Conservation (phyloP, 148 eudicot species). For the Nepenthes gracilis region DNA sequence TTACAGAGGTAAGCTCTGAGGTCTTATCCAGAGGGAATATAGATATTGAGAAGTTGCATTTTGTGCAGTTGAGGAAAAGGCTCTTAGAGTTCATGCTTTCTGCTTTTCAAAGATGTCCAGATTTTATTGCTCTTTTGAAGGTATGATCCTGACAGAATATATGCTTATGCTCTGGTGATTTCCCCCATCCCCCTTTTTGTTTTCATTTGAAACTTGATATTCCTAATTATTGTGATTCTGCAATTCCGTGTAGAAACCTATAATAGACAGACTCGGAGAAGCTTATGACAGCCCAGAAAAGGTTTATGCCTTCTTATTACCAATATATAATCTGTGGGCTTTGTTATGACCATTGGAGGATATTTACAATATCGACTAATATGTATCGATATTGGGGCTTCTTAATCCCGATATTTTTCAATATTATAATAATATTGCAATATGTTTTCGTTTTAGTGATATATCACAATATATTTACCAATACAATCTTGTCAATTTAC, state of each 20-base stretch:
- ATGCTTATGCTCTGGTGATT: background rate
- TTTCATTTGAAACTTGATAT: background rate
- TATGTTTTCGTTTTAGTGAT: too few species aligned
- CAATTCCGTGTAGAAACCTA: constrained; percentile 68
- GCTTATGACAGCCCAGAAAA: constrained; percentile 90
- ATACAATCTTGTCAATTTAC: too few species aligned
- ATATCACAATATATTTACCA: too few species aligned
- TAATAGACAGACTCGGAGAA: constrained; percentile 89
- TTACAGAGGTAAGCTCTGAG: too few species aligned
- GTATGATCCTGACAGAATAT: constrained; percentile 22
- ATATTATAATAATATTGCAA: too few species aligned
- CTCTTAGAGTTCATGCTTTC: constrained; percentile 86
- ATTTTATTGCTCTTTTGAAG: constrained; percentile 83
- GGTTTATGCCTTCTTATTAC: constrained; percentile 25
- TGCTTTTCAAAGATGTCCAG: constrained; percentile 76
- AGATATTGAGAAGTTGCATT: background rate
- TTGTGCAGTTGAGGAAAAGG: constrained; percentile 69
- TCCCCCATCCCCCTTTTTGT: background rate
- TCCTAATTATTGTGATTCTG: background rate
- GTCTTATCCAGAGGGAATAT: background rate
- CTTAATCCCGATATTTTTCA: too few species aligned
- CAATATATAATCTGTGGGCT: too few species aligned
- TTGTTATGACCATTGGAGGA: too few species aligned
- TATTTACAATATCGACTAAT: too few species aligned
- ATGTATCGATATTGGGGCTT: too few species aligned